These are phyloP conservation scores for Ascochyta viciae-villosae DNA, from an alignment of 2,329 filamentous ascomycete species.

Conservation along the genomic window DNA sequence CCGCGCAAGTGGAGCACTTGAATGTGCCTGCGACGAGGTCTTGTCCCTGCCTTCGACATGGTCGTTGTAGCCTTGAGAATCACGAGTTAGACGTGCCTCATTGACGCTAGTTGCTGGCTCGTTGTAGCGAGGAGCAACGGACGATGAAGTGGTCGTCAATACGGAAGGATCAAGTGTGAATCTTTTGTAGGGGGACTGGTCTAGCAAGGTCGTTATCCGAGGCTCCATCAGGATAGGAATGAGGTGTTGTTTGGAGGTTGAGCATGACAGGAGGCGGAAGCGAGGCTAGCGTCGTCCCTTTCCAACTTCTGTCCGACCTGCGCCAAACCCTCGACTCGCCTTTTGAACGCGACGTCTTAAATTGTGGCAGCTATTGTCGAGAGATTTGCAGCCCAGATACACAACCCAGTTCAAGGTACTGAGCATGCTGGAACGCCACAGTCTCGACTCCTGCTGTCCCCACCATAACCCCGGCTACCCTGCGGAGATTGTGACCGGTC, in stretches of 20 bases:
- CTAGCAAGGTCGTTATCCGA: slow-evolving; percentile 38
- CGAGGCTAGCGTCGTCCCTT: slow-evolving; percentile 5
- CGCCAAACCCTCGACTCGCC: too few relatives aligned
- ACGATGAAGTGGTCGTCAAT: slow-evolving; percentile 9
- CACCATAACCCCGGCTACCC: background rate
- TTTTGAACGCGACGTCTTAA: too few relatives aligned
- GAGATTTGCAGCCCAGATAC: too few relatives aligned
- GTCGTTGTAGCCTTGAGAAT: slow-evolving; percentile 10
- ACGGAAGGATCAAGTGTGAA: slow-evolving; percentile 22
- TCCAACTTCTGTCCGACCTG: background rate
- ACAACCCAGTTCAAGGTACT: background rate
- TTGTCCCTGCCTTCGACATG: slow-evolving; percentile 10
- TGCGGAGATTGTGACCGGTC: slow-evolving; percentile 1
- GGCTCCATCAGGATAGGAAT: slow-evolving; percentile 29
- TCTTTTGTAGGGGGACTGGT: slow-evolving; percentile 25
- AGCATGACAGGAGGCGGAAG: background rate
- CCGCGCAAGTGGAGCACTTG: slow-evolving; percentile 45
- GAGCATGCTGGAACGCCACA: background rate
- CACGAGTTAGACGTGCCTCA: slow-evolving; percentile 11
- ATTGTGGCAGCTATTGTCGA: too few relatives aligned
- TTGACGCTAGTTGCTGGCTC: slow-evolving; percentile 22
- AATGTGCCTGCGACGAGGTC: slow-evolving; percentile 16
- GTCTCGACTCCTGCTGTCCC: background rate
- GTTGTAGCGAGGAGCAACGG: slow-evolving; percentile 20
- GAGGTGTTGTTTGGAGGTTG: background rate